Evolutionary conservation across 2,329 filamentous ascomycete species (phyloP).

Genomic region (Nemania serpens): DNA sequence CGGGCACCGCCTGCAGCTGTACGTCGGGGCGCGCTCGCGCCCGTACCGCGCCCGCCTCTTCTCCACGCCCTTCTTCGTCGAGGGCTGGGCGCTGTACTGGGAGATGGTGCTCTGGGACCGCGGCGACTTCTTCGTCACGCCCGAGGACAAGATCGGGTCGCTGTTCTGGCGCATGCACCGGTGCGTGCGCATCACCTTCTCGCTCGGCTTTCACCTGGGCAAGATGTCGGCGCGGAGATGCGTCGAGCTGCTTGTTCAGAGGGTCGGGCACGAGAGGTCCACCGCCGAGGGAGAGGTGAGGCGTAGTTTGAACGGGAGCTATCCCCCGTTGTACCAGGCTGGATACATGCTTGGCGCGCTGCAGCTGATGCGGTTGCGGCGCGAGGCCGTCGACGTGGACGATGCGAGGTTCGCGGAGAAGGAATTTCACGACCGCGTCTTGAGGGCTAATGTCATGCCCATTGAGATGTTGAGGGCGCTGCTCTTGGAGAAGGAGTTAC

Average conservation of each 20-base stretch:
- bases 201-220: slow-evolving; percentile 61
- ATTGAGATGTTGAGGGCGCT: slow-evolving; percentile 59
- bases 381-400: slow-evolving; percentile 50
- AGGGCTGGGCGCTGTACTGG: slow-evolving; percentile 68
- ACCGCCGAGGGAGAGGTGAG: slow-evolving; percentile 66
- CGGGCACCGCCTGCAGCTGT: slow-evolving; percentile 60
- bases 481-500: slow-evolving; percentile 48
- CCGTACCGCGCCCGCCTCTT: slow-evolving; percentile 56
- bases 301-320: slow-evolving; percentile 59
- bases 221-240: slow-evolving; percentile 58
- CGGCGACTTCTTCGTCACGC: slow-evolving; percentile 53
- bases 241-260: slow-evolving; percentile 59
- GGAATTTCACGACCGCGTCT: slow-evolving; percentile 58
- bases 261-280: slow-evolving; percentile 62
- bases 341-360: slow-evolving; percentile 65
- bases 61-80: slow-evolving; percentile 61
- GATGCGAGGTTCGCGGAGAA: slow-evolving; percentile 51
- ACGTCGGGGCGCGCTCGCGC: slow-evolving; percentile 51
- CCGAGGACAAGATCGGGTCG: slow-evolving; percentile 60
- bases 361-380: slow-evolving; percentile 56
- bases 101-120: slow-evolving; percentile 62
- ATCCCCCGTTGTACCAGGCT: slow-evolving; percentile 62
- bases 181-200: slow-evolving; percentile 63
- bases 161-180: slow-evolving; percentile 68
- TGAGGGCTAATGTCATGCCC: slow-evolving; percentile 58